Percentiles rank a stretch among this genome's conserved stretches.
Evolutionary conservation across 2,329 filamentous ascomycete species (phyloP).

Genomic region (Fusarium verrucosum): DNA sequence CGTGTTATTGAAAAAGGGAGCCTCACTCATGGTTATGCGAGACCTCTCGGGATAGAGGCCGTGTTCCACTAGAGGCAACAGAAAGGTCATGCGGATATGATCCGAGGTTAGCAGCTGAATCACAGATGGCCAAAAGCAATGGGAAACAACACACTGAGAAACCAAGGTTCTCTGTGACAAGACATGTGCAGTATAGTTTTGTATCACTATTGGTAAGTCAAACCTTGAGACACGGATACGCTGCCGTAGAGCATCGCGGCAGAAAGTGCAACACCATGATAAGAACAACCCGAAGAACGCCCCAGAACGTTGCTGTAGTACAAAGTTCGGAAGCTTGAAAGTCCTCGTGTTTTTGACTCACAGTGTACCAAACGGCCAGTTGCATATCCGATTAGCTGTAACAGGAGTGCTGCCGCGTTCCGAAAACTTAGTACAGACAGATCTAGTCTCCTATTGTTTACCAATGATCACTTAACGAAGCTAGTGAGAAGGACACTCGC

Average conservation of each 20-base stretch:
- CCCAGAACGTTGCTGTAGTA: not conserved
- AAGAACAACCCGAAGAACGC: not conserved
- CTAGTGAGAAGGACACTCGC: not conserved
- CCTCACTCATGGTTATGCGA: not conserved
- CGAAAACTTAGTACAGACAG: not conserved
- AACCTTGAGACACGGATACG: not conserved
- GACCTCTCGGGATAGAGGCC: not conserved
- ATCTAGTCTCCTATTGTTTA: not conserved
- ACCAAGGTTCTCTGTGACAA: not conserved
- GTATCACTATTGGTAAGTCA: not conserved
- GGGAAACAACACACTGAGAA: not conserved
- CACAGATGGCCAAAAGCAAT: not conserved
- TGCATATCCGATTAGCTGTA: slow-evolving; percentile 20
- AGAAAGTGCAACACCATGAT: not conserved
- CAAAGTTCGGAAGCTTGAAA: slow-evolving; percentile 1
- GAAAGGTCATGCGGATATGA: not conserved
- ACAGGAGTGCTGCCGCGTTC: slow-evolving; percentile 4
- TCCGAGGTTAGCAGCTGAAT: not conserved
- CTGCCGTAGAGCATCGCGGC: not conserved
- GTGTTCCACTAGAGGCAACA: not conserved
- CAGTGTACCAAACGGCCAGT: slow-evolving; percentile 6
- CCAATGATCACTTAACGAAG: not conserved
- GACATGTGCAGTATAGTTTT: not conserved
- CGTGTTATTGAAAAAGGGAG: no score
- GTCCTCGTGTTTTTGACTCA: not conserved